phyloP scores from a whole-genome alignment of 2,329 filamentous ascomycete genomes.

The Microcyclosporella mali region DNA sequence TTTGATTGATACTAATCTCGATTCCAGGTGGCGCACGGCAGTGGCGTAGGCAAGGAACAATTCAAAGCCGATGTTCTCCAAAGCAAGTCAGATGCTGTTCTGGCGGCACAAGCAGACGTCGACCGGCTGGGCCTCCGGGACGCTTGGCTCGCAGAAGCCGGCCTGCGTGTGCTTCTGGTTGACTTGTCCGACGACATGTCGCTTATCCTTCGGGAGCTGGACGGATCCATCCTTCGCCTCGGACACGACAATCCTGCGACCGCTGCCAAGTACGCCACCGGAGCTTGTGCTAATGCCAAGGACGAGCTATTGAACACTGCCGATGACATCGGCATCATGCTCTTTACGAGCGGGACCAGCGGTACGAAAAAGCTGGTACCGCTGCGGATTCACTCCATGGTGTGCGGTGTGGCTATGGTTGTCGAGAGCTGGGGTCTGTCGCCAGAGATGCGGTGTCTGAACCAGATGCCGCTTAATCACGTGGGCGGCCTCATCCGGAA shows the following conservation, averaged over 20 bases:
- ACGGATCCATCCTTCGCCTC: slow-evolving; percentile 9
- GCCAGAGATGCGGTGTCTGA: slow-evolving; percentile 46
- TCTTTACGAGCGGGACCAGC: slow-evolving; percentile 54
- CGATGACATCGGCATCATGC: slow-evolving; percentile 46
- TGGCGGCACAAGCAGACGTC: slow-evolving; percentile 41
- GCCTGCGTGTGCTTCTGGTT: slow-evolving; percentile 38
- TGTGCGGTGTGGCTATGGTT: slow-evolving; percentile 48
- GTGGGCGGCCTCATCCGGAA: slow-evolving; percentile 49
- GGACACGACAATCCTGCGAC: neutral
- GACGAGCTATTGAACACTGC: slow-evolving; percentile 32
- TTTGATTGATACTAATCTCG: too few relatives aligned
- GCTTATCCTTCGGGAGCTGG: slow-evolving; percentile 29
- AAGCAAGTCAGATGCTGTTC: slow-evolving; percentile 42
- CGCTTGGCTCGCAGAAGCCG: slow-evolving; percentile 29
- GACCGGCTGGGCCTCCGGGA: slow-evolving; percentile 36
- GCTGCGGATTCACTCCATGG: slow-evolving; percentile 46
- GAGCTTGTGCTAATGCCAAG: neutral
- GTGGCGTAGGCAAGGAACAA: slow-evolving; percentile 42
- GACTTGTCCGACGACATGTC: slow-evolving; percentile 35
- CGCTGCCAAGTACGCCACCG: neutral
- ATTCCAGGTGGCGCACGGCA: slow-evolving; percentile 40
- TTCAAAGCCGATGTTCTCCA: slow-evolving; percentile 48
- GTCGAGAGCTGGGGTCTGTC: slow-evolving; percentile 50
- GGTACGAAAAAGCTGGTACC: slow-evolving; percentile 56
- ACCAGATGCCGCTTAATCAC: slow-evolving; percentile 57